Base-by-base conservation (phyloP, 2,329 filamentous ascomycete species). In the Pseudophaeomoniella oleicola region DNA sequence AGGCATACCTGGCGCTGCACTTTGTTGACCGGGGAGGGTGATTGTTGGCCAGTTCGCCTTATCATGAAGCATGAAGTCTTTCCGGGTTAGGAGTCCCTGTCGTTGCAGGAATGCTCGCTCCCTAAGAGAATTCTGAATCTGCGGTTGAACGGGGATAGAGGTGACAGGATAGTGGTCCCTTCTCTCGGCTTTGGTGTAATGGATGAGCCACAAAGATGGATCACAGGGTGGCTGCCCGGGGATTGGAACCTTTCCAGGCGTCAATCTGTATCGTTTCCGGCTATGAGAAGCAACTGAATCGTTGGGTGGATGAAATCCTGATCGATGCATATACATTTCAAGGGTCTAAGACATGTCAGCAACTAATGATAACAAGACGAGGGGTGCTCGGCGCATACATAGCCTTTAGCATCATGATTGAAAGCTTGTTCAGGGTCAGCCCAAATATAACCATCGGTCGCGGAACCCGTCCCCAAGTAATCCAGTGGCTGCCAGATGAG, bases 41-140 rank as follows among this genome's bases (percentile, higher is more conserved):
- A 96, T 80, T 16, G 78, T 77, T 3, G 90, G 88, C 87, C 88
- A 96, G 60, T 85, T 92, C 45, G 76, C 71, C 30, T 84, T 76
- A 58, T 96, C 90, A 35, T 82, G 77, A 14, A 96, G 69, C 78
- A 94, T 92, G 53, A 96, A 96, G 50, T 94, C 86, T 53, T 94
- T 93, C 47, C 85, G 79, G 39, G 79, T 72, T 32, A 94, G 77
- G 49, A 87, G 81, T 4, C 86, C 88, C 45, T 83, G 81, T 67
- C 71, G 58, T 81, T 77, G 59, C 66, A 82, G 57, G 48, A 67
- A 69, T 35, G 62, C 60, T n/a, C 75, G 67, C 47, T 66, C 59
- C 14, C 51, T 52, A 33, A 67, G 51, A 36, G 56, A 55, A 19
- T 48, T 53, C 37, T 64, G 59, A 4, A 60, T 51, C 29, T 56